Conservation (phyloP, 371 early-diverging fungal species). For the Rhizomucor miehei region DNA sequence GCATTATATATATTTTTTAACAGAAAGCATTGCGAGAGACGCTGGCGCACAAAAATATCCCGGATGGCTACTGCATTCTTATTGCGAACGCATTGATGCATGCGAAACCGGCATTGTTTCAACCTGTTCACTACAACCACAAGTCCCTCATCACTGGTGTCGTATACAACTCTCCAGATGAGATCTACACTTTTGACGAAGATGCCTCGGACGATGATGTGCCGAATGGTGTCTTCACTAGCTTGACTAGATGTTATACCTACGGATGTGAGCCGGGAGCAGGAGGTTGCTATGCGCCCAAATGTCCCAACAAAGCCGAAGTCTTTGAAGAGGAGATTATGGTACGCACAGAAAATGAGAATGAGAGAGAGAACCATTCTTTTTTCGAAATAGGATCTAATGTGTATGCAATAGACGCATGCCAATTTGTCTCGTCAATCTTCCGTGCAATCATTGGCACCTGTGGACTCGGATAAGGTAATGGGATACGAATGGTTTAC, state of each 20-base stretch:
- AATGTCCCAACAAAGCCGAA: constrained; percentile 35
- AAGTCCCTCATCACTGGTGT: constrained; percentile 36
- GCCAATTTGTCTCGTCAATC: not conserved
- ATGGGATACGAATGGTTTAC: not conserved
- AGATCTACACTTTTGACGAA: constrained; percentile 41
- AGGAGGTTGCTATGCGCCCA: constrained; percentile 41
- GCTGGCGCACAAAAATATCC: constrained; percentile 18
- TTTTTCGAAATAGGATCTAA: not conserved
- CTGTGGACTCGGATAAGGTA: not conserved
- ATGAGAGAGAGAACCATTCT: not conserved
- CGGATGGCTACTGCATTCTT: constrained; percentile 27
- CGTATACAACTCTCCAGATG: constrained; percentile 37
- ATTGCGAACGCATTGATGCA: constrained; percentile 41
- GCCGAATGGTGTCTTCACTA: constrained; percentile 31
- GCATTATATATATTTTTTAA: not conserved
- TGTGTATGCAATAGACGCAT: constrained; percentile 9
- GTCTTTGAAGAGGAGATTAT: constrained; percentile 19
- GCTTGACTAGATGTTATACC: constrained; percentile 32
- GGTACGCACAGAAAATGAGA: constrained; percentile 11
- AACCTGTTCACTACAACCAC: constrained; percentile 42
- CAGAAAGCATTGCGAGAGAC: constrained; percentile 20
- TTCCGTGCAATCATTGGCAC: not conserved
- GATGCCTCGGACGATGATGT: constrained; percentile 24
- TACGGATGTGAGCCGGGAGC: constrained; percentile 27
- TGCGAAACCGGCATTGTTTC: constrained; percentile 26